These are phyloP conservation scores for Ceratocystis smalleyi DNA, from an alignment of 2,329 filamentous ascomycete species.

Conservation along the genomic window DNA sequence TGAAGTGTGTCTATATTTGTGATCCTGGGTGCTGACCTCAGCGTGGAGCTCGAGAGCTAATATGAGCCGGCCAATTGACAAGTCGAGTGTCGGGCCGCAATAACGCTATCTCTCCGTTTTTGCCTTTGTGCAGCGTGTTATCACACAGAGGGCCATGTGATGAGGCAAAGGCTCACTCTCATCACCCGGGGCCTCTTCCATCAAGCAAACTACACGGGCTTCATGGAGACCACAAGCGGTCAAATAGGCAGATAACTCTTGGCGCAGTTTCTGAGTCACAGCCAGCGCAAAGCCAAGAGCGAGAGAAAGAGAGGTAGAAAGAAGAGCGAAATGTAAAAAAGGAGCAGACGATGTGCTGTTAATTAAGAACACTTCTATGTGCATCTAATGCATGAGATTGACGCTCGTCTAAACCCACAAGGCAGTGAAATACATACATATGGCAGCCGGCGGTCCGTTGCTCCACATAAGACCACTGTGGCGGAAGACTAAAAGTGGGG, in stretches of 20 bases:
- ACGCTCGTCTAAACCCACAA: not conserved
- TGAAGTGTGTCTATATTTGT: not conserved
- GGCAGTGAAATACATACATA: constrained; percentile 2
- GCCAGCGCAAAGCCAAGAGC: not conserved
- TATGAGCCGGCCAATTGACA: not conserved
- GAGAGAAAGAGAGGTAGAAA: not conserved
- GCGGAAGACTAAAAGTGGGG: not conserved
- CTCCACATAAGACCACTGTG: not conserved
- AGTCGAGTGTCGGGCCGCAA: not conserved
- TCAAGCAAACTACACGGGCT: not conserved
- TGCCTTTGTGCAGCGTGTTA: too few species aligned
- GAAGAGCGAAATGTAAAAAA: not conserved
- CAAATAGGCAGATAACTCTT: not conserved
- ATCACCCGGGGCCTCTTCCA: too few species aligned
- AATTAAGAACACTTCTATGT: not conserved
- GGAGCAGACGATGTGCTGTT: not conserved
- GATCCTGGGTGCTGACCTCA: not conserved
- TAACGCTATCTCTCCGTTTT: not conserved
- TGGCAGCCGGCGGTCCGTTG: not conserved
- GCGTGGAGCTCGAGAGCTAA: not conserved
- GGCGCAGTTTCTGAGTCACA: not conserved
- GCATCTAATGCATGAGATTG: not conserved
- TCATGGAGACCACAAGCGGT: not conserved
- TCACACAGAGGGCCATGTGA: too few species aligned
- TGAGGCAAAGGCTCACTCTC: too few species aligned